Evolutionary conservation across 257 asterid species (phyloP).

Genomic region (Solanum ossicruentum): DNA sequence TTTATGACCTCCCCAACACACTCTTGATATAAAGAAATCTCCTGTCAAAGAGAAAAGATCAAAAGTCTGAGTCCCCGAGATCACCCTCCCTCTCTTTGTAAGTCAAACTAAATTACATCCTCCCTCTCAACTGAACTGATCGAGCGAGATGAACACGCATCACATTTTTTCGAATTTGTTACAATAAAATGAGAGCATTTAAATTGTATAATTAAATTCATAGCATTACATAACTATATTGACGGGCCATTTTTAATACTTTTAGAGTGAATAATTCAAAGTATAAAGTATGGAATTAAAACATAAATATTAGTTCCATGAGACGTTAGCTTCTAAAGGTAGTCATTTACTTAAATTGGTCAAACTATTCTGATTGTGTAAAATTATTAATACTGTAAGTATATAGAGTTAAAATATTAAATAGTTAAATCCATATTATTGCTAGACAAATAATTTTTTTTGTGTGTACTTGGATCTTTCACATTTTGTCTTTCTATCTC

Average conservation of each 20-base stretch:
- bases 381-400: not conserved
- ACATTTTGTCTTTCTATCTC: not conserved
- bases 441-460: not conserved
- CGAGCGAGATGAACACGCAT: no score
- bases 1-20: no score
- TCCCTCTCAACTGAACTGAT: no score
- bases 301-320: not conserved
- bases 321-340: not conserved
- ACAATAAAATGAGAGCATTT: not conserved
- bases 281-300: not conserved
- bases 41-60: no score
- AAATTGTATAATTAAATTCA: not conserved
- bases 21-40: no score
- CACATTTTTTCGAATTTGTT: not conserved
- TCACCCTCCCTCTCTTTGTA: no score
- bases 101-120: no score
- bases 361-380: not conserved
- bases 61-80: no score
- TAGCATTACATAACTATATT: no score
- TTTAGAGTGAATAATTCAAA: no score
- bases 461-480: not conserved
- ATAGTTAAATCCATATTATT: not conserved
- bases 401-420: not conserved
- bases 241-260: no score
- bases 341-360: not conserved